Conservation (phyloP, 441 rosid species). For the Erysimum pusillum region DNA sequence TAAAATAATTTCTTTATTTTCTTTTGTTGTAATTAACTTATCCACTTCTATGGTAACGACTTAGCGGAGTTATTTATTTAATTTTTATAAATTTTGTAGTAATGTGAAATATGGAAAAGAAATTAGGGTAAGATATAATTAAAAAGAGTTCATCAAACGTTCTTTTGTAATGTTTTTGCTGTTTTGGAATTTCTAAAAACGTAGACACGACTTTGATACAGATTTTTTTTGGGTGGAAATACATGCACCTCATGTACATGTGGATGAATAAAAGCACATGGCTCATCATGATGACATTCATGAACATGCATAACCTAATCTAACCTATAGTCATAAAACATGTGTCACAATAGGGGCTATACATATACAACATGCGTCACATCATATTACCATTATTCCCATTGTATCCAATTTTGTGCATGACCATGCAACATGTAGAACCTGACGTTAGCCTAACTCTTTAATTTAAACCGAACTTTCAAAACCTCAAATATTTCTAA, state of each 20-base stretch:
- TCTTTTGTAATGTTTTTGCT: too few relatives aligned
- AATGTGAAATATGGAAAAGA: too few relatives aligned
- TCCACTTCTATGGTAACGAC: background rate
- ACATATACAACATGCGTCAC: background rate
- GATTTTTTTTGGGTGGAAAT: too few relatives aligned
- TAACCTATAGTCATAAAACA: background rate
- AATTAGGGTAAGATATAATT: background rate
- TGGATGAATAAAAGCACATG: constrained; percentile 18
- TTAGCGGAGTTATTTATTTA: too few relatives aligned
- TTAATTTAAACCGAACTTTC: too few relatives aligned
- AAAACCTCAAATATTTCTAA: too few relatives aligned
- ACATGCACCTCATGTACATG: constrained; percentile 5
- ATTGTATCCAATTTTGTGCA: background rate
- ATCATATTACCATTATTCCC: background rate
- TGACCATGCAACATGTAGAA: constrained; percentile 25
- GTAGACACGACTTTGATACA: background rate
- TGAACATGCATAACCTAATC: constrained; percentile 20
- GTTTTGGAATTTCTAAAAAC: background rate
- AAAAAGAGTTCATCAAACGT: background rate
- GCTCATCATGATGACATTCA: background rate
- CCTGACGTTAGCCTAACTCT: constrained; percentile 30
- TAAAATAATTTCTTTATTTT: too few relatives aligned
- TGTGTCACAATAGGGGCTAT: background rate
- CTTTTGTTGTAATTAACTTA: too few relatives aligned
- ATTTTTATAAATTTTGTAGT: background rate